Evolutionary conservation across 441 rosid genomes (phyloP), one percentile per base, ranked within the genome.

Genomic region (Syzygium malaccense): DNA sequence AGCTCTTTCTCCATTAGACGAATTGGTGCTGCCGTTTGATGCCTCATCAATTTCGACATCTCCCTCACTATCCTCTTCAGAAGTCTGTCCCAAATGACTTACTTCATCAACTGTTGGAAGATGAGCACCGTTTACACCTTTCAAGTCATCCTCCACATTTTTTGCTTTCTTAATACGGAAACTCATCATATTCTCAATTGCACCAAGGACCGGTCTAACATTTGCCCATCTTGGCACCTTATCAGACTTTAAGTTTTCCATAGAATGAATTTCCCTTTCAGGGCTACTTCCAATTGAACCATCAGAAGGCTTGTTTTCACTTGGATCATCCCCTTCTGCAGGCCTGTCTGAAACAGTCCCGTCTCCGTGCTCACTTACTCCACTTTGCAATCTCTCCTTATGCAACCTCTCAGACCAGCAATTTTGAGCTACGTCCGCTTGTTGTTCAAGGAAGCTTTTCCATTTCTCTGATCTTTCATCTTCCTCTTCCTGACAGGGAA

Each of bases 121-220:
- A 90, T 87, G 91, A 87, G 89, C 89, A 37, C 41, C 90, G 5
- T 86, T 91, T 88, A 33, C 86, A 88, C 49, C 71, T 68, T 60
- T 88, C 86, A 88, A 93, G 41, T 45, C 86, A 78, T 86, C 88
- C 84, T 91, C 91, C 93, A 83, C 90, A 68, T 87, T 55, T 84
- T 89, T 91, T 75, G 88, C 60, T 55, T 92, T 94, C 91, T 93
- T 93, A 62, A 93, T 93, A 92, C 94, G 94, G 60, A 90, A 58
- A 90, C 93, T 92, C 98, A 95, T 94, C 95, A 92, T 91, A 88
- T 87, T 86, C 87, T 95, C 96, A 91, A 95, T 92, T 28, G 92
- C 89, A 57, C 86, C 86, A 86, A 95, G 92, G 86, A 94, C 90
- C 60, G 93, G 94, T 91, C 95, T 93, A 79, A 93, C 90, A 58